A percentile compares a stretch with the other conserved stretches of the same genome.
Conservation (phyloP, 2,329 filamentous ascomycete species). For the Periconia sp. region DNA sequence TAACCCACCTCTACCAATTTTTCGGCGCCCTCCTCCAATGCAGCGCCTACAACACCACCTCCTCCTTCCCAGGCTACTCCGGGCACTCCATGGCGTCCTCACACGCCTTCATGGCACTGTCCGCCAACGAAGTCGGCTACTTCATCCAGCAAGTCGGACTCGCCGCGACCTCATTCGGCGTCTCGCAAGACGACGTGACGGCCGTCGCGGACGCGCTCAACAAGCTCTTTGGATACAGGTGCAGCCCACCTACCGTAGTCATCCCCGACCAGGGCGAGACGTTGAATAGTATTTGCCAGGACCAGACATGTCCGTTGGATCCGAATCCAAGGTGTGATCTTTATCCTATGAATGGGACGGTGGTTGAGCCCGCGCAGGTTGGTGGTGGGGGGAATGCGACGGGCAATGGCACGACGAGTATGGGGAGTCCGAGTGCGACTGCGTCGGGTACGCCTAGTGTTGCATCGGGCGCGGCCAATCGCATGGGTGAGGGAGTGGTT, state of each 20-base stretch:
- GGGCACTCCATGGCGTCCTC: slow-evolving; percentile 55
- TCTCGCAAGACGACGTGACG: slow-evolving; percentile 55
- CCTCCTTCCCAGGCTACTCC: slow-evolving; percentile 53
- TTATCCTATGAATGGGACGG: slow-evolving; percentile 37
- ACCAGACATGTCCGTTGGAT: slow-evolving; percentile 52
- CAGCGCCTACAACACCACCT: slow-evolving; percentile 5
- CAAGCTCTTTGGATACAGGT: slow-evolving; percentile 55
- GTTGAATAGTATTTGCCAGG: slow-evolving; percentile 60
- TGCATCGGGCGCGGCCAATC: too few relatives aligned
- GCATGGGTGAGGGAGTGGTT: too few relatives aligned
- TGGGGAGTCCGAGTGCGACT: background rate
- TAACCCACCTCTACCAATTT: slow-evolving; percentile 65
- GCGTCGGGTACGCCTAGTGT: background rate
- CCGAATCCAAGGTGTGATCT: slow-evolving; percentile 49
- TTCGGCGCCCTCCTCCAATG: slow-evolving; percentile 59
- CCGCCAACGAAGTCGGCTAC: slow-evolving; percentile 56
- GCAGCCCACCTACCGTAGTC: slow-evolving; percentile 50
- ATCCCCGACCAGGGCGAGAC: slow-evolving; percentile 50
- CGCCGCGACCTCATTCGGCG: slow-evolving; percentile 61
- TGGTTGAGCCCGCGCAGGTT: slow-evolving; percentile 8
- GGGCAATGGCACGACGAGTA: background rate
- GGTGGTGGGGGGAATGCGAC: background rate
- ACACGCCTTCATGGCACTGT: slow-evolving; percentile 63
- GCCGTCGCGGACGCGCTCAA: slow-evolving; percentile 54
- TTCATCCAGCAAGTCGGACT: slow-evolving; percentile 63